Percentiles rank a stretch among this genome's conserved stretches.
Conservation (phyloP, 2,329 filamentous ascomycete genomes). For the Fusarium pseudoanthophilum region DNA sequence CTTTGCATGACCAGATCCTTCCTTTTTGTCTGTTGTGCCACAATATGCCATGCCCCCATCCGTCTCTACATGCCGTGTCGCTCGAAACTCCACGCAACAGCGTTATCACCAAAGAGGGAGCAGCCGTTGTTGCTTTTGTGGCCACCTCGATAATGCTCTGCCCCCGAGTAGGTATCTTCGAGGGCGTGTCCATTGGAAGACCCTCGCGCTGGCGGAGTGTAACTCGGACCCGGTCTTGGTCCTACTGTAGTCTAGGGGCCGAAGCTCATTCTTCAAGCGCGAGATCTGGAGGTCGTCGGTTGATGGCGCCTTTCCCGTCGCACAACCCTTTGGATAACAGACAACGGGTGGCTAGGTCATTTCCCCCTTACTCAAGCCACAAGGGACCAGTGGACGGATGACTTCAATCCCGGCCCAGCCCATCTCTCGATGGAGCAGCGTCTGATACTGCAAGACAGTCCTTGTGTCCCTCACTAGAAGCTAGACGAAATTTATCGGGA, state of each 20-base stretch:
- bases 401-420: conserved; percentile 5
- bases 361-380: conserved; percentile 32
- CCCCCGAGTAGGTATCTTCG: not conserved
- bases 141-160: not conserved
- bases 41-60: conserved; percentile 12
- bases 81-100: not conserved
- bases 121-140: conserved; percentile 1
- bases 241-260: conserved; percentile 6
- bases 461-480: conserved; percentile 1
- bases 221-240: conserved; percentile 5
- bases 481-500: conserved; percentile 18
- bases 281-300: conserved; percentile 18
- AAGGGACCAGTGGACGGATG: conserved; percentile 11
- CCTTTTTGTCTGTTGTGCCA: not conserved
- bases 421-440: not conserved
- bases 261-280: conserved; percentile 13
- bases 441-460: not conserved
- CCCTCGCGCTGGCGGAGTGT: conserved; percentile 7
- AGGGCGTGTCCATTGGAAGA: not conserved
- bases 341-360: conserved; percentile 10
- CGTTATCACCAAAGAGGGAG: not conserved
- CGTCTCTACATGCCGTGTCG: conserved; percentile 4
- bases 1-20: not conserved
- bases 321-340: conserved; percentile 9
- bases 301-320: conserved; percentile 22